Evolutionary conservation across 2,329 filamentous ascomycete genomes (phyloP), one percentile per base, ranked within the genome.

Genomic region (Scytalidium lignicola): DNA sequence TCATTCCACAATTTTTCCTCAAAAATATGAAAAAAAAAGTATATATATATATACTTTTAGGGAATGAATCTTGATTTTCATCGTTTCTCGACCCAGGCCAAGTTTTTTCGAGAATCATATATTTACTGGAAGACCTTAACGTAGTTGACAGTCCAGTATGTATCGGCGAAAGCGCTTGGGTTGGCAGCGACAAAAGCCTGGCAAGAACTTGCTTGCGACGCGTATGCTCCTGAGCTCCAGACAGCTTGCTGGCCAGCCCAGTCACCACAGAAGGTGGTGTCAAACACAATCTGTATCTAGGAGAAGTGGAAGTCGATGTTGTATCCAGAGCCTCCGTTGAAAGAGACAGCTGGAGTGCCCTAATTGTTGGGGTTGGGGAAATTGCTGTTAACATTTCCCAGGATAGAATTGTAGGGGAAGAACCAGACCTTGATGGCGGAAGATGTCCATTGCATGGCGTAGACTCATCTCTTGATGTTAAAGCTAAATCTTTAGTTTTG

Each of bases 251-350:
- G 44, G 22, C 87, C 88, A 8, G 90, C 90, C 89, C 89, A 95
- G 62, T 86, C 81, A 26, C 90, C 90, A 67, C 90, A 96, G 66
- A 95, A 88, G 13, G 86, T 87, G 1, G 83, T 92, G 70, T 91
- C 82, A 67, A 92, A 83, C 57, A 90, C 79, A 55, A 96, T 81
- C 58, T 84, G 78, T 71, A 93, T 77, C 51, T 85, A 68, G 52
- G 72, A 71, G 70, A 96, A 92, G 66, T 84, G 76, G 1, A 67
- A 57, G 53, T 82, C 72, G 54, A 93, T 85, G 58, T 91, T 71
- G 68, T 91, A 96, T 49, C 71, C 74, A 1, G 15, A 8, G 62
- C 74, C 56, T 4, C 74, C 76, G 1, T 86, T 85, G 28, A 57
- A 56, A 41, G 73, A 73, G 12, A 86, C 86, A 1, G 77, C 63